phyloP scores from a whole-genome alignment of 1,284 basidiomycete genomes.

The Waitea zeae region DNA sequence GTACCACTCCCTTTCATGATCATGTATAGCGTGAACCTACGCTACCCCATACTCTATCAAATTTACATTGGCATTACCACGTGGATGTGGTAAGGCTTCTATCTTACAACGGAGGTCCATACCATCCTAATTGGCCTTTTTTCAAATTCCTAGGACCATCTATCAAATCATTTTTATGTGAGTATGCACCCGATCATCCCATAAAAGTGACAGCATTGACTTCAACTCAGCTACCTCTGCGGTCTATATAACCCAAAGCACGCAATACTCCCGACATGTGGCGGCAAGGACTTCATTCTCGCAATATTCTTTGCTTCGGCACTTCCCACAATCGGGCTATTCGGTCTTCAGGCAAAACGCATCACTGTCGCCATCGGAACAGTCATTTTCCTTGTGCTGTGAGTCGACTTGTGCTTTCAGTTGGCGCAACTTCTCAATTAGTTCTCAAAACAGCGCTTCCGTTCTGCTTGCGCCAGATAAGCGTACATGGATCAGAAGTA shows the following conservation, averaged over 20 bases:
- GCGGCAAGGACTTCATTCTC: neutral
- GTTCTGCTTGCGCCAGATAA: too few species aligned
- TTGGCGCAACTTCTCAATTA: too few species aligned
- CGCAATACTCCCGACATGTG: neutral
- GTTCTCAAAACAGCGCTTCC: too few species aligned
- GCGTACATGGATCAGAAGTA: too few species aligned
- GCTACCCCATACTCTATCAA: slow-evolving; percentile 44
- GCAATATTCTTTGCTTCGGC: slow-evolving; percentile 2
- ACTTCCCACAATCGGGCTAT: too few species aligned
- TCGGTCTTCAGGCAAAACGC: too few species aligned
- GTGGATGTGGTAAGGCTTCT: slow-evolving; percentile 34
- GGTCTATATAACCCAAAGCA: neutral
- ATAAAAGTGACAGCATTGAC: neutral
- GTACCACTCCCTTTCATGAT: slow-evolving; percentile 33
- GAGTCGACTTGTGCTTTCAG: too few species aligned
- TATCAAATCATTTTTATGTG: slow-evolving; percentile 42
- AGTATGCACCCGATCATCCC: slow-evolving; percentile 8
- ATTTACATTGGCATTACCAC: slow-evolving; percentile 29
- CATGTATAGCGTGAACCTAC: slow-evolving; percentile 51
- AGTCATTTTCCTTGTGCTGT: too few species aligned
- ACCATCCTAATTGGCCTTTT: neutral
- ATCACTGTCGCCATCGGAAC: too few species aligned
- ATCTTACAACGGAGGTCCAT: slow-evolving; percentile 3
- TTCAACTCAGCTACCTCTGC: neutral
- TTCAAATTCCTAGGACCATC: slow-evolving; percentile 9